Conservation (phyloP, 2,329 filamentous ascomycete species). For the Niveomyces coronatus region DNA sequence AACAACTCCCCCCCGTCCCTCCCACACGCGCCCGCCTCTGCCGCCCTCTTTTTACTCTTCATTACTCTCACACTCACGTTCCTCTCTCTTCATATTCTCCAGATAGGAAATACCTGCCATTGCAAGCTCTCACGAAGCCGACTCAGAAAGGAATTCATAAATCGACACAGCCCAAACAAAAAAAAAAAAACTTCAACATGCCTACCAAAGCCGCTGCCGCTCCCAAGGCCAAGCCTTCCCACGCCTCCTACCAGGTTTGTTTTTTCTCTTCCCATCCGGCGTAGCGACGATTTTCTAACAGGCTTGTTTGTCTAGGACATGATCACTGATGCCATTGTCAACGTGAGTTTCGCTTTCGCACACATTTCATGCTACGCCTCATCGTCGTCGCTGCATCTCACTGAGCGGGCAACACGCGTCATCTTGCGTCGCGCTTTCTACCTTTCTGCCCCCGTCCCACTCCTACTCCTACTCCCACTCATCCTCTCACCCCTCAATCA, state of each 20-base stretch:
- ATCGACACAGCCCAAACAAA: no score
- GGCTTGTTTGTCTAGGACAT: conserved; percentile 37
- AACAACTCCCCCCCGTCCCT: conserved; percentile 41
- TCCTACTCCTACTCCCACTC: no score
- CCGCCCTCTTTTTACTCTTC: conserved; percentile 28
- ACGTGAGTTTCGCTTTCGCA: conserved; percentile 35
- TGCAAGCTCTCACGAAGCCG: no score
- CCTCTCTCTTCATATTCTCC: conserved; percentile 12
- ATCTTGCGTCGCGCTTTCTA: conserved; percentile 9
- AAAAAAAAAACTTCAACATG: conserved; percentile 36
- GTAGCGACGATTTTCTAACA: conserved; percentile 8
- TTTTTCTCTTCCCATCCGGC: conserved; percentile 5
- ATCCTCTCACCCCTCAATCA: no score
- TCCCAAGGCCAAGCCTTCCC: conserved; percentile 39
- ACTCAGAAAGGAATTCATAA: no score
- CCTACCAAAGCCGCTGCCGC: conserved; percentile 38
- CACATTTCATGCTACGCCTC: no score
- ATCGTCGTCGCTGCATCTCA: conserved; percentile 11
- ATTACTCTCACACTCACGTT: conserved; percentile 14
- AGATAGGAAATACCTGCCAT: no score
- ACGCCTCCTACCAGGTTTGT: conserved; percentile 51
- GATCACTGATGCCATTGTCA: conserved; percentile 52
- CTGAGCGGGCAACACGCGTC: conserved; percentile 4
- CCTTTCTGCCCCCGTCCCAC: no score
- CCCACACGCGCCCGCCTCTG: conserved; percentile 41